phyloP scores from a whole-genome alignment of 257 asterid species.

The Salvia miltiorrhiza region DNA sequence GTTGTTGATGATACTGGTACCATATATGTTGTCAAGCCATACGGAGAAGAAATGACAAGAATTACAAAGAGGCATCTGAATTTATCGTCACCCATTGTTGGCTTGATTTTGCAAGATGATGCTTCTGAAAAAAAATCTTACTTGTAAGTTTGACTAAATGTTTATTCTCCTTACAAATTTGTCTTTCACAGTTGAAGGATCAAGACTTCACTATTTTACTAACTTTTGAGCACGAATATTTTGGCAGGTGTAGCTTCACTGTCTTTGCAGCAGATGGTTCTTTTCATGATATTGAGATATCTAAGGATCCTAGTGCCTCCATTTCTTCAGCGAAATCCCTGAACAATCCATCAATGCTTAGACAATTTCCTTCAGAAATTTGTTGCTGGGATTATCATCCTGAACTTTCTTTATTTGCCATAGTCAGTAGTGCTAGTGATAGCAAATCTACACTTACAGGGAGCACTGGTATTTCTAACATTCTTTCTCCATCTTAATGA shows the following conservation, averaged over 20 bases:
- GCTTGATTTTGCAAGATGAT: constrained; percentile 66
- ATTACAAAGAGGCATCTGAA: constrained; percentile 63
- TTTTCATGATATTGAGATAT: constrained; percentile 76
- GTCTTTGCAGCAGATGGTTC: constrained; percentile 77
- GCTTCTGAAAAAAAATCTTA: constrained; percentile 50
- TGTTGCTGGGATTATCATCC: constrained; percentile 81
- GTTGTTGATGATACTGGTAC: constrained; percentile 75
- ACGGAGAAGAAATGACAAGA: constrained; percentile 90
- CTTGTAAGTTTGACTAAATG: constrained; percentile 50
- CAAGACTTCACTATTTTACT: constrained; percentile 15
- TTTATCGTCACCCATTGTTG: constrained; percentile 60
- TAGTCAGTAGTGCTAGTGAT: constrained; percentile 52
- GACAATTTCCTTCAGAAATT: constrained; percentile 53
- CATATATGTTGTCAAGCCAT: constrained; percentile 68
- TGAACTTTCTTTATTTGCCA: constrained; percentile 48
- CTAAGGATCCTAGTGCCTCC: constrained; percentile 80
- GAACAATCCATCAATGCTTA: constrained; percentile 37
- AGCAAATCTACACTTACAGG: constrained; percentile 35
- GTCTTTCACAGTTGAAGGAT: constrained; percentile 22
- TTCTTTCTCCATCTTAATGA: constrained; percentile 13
- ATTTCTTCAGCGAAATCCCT: constrained; percentile 49
- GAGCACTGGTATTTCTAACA: constrained; percentile 38
- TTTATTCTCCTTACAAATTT: constrained; percentile 12
- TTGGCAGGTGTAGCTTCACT: constrained; percentile 79
- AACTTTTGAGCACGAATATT: constrained; percentile 27